Conservation (phyloP, 2,329 filamentous ascomycete genomes). For the Xylariales sp. region DNA sequence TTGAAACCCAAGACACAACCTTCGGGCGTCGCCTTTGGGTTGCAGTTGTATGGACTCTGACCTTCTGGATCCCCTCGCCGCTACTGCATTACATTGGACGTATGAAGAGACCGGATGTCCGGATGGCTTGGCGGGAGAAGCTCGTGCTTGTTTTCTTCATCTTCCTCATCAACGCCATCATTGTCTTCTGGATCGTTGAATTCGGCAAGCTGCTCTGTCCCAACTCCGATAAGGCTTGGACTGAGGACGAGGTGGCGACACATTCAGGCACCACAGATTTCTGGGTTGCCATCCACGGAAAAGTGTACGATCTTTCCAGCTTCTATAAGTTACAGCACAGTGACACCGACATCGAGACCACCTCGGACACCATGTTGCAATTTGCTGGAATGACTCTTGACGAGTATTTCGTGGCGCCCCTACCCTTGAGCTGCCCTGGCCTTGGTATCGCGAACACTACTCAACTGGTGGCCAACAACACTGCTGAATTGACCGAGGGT, state of each 20-base stretch:
- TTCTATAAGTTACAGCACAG: constrained; percentile 86
- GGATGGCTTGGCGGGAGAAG: constrained; percentile 97
- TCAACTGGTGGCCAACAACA: constrained; percentile 60
- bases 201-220: constrained; percentile 86
- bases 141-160: constrained; percentile 79
- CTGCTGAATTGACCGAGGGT: constrained; percentile 49
- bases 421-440: constrained; percentile 68
- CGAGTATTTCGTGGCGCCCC: constrained; percentile 77
- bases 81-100: constrained; percentile 75
- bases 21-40: constrained; percentile 72
- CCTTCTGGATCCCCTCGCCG: constrained; percentile 92
- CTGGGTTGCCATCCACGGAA: constrained; percentile 81
- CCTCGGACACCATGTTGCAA: constrained; percentile 62
- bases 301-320: constrained; percentile 86
- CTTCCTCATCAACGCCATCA: constrained; percentile 68
- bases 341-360: constrained; percentile 60
- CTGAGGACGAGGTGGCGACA: constrained; percentile 58
- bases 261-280: constrained; percentile 74
- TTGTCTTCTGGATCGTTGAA: constrained; percentile 88
- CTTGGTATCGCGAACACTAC: constrained; percentile 59
- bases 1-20: constrained; percentile 65
- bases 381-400: constrained; percentile 77
- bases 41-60: constrained; percentile 74
- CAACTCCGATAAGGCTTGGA: constrained; percentile 88
- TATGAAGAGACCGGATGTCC: constrained; percentile 95